Evolutionary conservation across 78 protist genomes (phyloP).

Genomic region (Isochrysis galbana): DNA sequence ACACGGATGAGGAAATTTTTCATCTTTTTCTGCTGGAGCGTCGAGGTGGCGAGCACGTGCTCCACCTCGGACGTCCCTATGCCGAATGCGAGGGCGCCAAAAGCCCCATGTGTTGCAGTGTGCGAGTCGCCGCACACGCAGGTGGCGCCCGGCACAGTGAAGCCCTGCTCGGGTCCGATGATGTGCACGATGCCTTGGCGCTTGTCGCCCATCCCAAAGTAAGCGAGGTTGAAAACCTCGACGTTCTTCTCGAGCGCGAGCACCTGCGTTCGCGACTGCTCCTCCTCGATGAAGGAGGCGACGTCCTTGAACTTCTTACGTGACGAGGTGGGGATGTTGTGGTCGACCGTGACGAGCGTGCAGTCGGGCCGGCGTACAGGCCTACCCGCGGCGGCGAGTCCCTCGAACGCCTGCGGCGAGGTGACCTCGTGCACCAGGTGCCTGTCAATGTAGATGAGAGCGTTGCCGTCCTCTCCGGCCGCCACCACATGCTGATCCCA

Average conservation of each 20-base stretch:
- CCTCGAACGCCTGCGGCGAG: conserved; percentile 68
- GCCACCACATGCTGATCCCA: conserved; percentile 55
- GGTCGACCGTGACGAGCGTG: conserved; percentile 37
- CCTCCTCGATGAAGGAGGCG: conserved; percentile 39
- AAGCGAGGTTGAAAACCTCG: conserved; percentile 44
- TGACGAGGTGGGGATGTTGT: conserved; percentile 61
- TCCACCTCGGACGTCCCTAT: conserved; percentile 71
- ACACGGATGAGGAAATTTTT: conserved; percentile 56
- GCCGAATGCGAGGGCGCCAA: conserved; percentile 70
- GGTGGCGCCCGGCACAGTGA: conserved; percentile 64
- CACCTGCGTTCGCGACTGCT: conserved; percentile 32
- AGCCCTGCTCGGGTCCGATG: conserved; percentile 72
- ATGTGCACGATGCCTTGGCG: conserved; percentile 70
- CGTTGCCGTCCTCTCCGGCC: conserved; percentile 33
- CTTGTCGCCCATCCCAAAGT: conserved; percentile 62
- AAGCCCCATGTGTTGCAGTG: conserved; percentile 70
- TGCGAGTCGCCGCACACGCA: conserved; percentile 68
- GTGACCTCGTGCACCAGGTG: conserved; percentile 67
- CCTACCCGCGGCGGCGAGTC: conserved; percentile 45
- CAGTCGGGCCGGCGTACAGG: conserved; percentile 15
- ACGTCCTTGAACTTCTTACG: conserved; percentile 34
- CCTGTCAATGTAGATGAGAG: conserved; percentile 54
- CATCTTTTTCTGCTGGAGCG: conserved; percentile 48
- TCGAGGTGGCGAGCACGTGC: conserved; percentile 69
- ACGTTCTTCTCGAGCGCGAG: conserved; percentile 42